Base-by-base conservation (phyloP, 2,329 filamentous ascomycete species). In the Aspergillus thermomutatus region DNA sequence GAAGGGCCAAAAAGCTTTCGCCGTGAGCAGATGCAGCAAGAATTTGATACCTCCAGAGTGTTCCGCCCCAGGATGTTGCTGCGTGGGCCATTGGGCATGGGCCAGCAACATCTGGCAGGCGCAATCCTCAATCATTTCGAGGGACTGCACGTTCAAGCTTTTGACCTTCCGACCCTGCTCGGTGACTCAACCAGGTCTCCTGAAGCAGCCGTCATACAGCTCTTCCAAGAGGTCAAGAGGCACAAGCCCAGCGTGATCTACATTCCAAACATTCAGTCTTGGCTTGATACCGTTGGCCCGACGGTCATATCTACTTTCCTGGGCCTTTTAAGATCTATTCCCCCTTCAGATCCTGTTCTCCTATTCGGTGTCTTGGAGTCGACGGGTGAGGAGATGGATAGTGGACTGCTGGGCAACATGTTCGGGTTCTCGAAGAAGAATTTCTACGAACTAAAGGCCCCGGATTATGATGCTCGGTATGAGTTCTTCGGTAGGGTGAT, bases 231-330 rank as follows among this genome's bases (percentile, higher is more conserved):
- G 76, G 90, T 96, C 40, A 91, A 93, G 72, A 87, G 92, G 40
- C 92, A 97, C 71, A 97, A 96, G 72, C 94, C 94, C 0, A 95
- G 92, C 71, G 91, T 97, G 40, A 94, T 99, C 52, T 97, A 92
- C 74, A 89, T 99, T 46, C 93, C 94, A 2, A 88, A 92, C 64
- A 85, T 97, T 50, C 90, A 96, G 64, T 83, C 88, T 7, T 99
- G 94, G 94, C 93, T 91, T 69, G 77, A 83, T 11, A 87, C 89
- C 0, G 78, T 91, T 41, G 85, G 87, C 2, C 77, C 78, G 11
- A 70, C 80, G 14, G 83, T 85, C 4, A 85, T 96, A 54, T 87
- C 87, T 34, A 94, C 91, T 0, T 97, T 99, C 73, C 81, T 88
- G 58, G 88, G 90, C 8, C 86, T 97, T 72, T 76, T 99, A 37